Evolutionary conservation across 2,329 filamentous ascomycete species (phyloP).

Genomic region (Diaporthe citri): DNA sequence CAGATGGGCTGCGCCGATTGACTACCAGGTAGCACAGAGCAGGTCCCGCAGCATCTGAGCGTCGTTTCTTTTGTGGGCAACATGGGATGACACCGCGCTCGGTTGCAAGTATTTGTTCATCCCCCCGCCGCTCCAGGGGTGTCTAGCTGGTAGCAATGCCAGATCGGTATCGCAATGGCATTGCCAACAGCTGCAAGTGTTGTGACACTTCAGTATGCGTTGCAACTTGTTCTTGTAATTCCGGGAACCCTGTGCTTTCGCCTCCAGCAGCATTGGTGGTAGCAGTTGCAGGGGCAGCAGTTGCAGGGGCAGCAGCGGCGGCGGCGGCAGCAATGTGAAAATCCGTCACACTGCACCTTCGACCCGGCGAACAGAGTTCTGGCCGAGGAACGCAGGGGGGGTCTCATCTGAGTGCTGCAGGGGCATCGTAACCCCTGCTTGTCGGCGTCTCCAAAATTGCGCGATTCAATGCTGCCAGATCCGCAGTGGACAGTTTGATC

Average conservation of each 20-base stretch:
- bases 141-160: background rate
- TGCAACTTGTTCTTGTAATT: background rate
- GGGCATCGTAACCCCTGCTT: constrained; percentile 36
- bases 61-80: constrained; percentile 30
- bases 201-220: background rate
- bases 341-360: background rate
- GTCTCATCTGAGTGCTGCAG: constrained; percentile 36
- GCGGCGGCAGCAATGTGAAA: background rate
- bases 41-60: constrained; percentile 37
- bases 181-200: background rate
- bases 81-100: constrained; percentile 37
- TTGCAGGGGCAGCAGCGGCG: background rate
- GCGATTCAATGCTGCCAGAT: constrained; percentile 52
- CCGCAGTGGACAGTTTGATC: constrained; percentile 36
- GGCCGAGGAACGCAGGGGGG: background rate
- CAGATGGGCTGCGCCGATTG: constrained; percentile 19
- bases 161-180: background rate
- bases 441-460: constrained; percentile 54
- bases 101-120: constrained; percentile 30
- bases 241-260: background rate
- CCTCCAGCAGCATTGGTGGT: background rate
- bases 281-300: background rate
- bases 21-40: constrained; percentile 6
- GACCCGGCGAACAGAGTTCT: constrained; percentile 8
- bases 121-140: background rate